Conservation (phyloP, 768 basidiomycete genomes). For the Pleurotus giganteus region DNA sequence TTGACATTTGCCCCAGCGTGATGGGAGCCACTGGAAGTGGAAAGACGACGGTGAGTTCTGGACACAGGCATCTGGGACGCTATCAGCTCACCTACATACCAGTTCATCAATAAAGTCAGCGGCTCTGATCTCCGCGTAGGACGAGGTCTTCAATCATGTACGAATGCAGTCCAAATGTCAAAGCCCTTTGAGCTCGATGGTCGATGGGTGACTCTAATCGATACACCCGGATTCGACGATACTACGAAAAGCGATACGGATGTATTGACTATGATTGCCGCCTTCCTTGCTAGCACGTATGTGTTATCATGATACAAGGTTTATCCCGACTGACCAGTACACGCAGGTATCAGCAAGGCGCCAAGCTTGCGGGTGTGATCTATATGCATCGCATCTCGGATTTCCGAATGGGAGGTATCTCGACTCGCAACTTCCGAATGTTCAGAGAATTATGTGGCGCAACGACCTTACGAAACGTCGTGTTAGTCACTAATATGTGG, state of each 20-base stretch:
- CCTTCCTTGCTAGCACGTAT: constrained; percentile 13
- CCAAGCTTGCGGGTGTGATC: constrained; percentile 37
- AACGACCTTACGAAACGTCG: constrained; percentile 39
- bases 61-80: too few relatives aligned
- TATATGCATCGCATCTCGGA: constrained; percentile 44
- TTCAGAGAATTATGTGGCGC: constrained; percentile 45
- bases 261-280: constrained; percentile 30
- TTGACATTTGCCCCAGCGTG: too few relatives aligned
- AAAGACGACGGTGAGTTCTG: constrained; percentile 16
- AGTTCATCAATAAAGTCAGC: constrained; percentile 35
- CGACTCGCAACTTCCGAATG: constrained; percentile 41
- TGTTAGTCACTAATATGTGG: constrained; percentile 49
- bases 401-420: constrained; percentile 35
- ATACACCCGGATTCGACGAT: constrained; percentile 44
- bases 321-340: neutral
- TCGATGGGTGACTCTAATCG: constrained; percentile 28
- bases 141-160: constrained; percentile 32
- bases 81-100: too few relatives aligned
- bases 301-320: neutral
- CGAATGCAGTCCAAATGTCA: constrained; percentile 23
- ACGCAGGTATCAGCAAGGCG: constrained; percentile 14
- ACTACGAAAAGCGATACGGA: constrained; percentile 29
- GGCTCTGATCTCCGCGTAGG: constrained; percentile 30
- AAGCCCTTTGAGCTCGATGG: constrained; percentile 26
- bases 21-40: constrained; percentile 20